Evolutionary conservation across 345 rosid genomes (phyloP), one percentile per base, ranked within the genome.

Genomic region (Lenwebbia sp.): DNA sequence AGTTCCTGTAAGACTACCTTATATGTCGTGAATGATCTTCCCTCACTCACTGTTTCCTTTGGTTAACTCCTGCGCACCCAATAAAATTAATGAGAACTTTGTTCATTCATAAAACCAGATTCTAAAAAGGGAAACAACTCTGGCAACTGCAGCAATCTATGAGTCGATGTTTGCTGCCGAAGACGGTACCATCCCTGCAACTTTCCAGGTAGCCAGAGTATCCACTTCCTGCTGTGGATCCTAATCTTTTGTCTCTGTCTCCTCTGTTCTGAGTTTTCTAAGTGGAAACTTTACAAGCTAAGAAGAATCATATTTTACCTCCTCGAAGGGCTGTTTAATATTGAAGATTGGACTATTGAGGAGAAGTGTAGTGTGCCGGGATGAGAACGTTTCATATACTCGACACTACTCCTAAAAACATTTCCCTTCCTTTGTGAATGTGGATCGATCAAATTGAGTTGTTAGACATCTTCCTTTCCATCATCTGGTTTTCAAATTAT

Each of bases 61-160:
- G 75, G 44, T 9, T 28, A 22, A 21, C 47, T 70, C 25, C 78
- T 8, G 22, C 19, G 47, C 47, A 33, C 78, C 11, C 0, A 22
- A 33, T 70, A 70, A 70, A 70, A 37, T 70, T 70, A 70, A 70
- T 19, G 1, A 70, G 13, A 70, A 33, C 25, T 33, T 70, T 37
- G 75, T 33, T 65, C 22, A 11, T 19, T 70, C 47, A 33, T 37
- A 33, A 70, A 70, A 70, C 76, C 94, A 96, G 99, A 89, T 94
- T 30, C 85, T 97, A 58, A 94, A 92, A 85, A 92, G 97, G 56
- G 99, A 96, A 87, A 95, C 99, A 50, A 98, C 98, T 81, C 89
- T 97, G 33, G 99, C 99, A 84, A 93, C 99, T 25, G 98, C 99
- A 12, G 99, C 99, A n/a, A 93, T 97, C 86, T 97, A 97, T 85